Base-by-base conservation (phyloP, 257 asterid species). In the Cinchona pubescens region DNA sequence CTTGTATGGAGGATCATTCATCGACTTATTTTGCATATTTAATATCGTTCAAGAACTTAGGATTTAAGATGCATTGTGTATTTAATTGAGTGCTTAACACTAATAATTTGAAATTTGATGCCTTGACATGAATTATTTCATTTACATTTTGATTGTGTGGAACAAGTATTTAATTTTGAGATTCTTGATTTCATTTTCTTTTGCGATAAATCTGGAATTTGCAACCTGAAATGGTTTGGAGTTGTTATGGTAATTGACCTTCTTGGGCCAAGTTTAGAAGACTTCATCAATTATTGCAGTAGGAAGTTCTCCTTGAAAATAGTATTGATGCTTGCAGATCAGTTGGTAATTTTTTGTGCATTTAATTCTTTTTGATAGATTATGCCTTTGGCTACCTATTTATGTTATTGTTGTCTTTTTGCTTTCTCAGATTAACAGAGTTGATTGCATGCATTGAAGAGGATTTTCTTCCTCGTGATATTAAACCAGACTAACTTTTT, bases 181-280 rank as follows among this genome's bases (percentile, higher is more conserved):
- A n/a, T n/a, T n/a, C n/a, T n/a, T n/a, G n/a, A n/a, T n/a, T n/a
- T n/a, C n/a, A n/a, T n/a, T n/a, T n/a, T n/a, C n/a, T n/a, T n/a
- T n/a, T n/a, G n/a, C n/a, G n/a, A n/a, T n/a, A n/a, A n/a, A n/a
- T n/a, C 92, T 75, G 97, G 97, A 71, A 84, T 92, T 77, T 96
- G 96, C 82, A 90, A 85, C 83, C 89, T 92, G 81, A 92, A 90
- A 80, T 92, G 97, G 97, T 92, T 82, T 79, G 96, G 97, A 73
- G 91, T 85, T 74, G 89, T 92, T 65, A 92, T 92, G 97, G 97
- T 92, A 74, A 92, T 92, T 75, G 97, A 92, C 84, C 96, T 92
- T 83, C 89, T 92, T 82, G 96, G 96, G 67, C 97, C 96, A 29
- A 90, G 96, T 80, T 79, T 92, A 83, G 97, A 92, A 83, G 97